Evolutionary conservation across 768 basidiomycete species (phyloP), one percentile per base, ranked within the genome.

Genomic region (Tylopilus sp.): DNA sequence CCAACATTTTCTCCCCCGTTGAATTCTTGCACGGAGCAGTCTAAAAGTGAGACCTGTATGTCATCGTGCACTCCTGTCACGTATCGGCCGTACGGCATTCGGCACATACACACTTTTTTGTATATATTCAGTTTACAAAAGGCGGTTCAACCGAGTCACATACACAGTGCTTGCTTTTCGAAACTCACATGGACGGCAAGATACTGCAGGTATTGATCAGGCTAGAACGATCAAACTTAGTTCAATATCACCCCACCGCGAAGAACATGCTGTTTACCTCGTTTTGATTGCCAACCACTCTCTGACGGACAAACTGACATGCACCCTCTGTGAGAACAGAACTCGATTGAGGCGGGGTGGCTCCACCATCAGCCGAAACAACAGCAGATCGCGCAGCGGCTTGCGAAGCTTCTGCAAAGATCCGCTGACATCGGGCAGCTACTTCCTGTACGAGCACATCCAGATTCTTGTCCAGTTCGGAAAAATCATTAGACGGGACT

Each of bases 401-500:
- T 53, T 74, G 75, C 54, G 83, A 78, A 56, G 83, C 86, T 60
- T 77, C 75, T 56, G 69, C 70, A 69, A 90, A 89, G 50, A 86
- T 69, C 63, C 69, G 70, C 53, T 81, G 79, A 70, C 86, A 87
- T 55, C 76, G 73, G 57, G 61, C 67, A 41, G 82, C 82, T 58
- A 88, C 69, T 64, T 85, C 82, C 58, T 80, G 77, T 44, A 83
- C 68, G 58, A 90, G 74, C 25, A 75, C 77, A 56, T 83, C 80
- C 60, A 91, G 72, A 70, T 88, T 89, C 66, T 79, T 79, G 69
- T 86, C 81, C 55, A 86, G 62, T 69, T 78, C 73, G 51, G 75
- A 76, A 53, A 82, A 64, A 62, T 86, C 77, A 47, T 73, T 77
- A 44, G 73, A 73, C 49, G 68, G 63, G 48, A 75, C 67, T 57